Evolutionary conservation across 179 eudicot genomes (phyloP).

Genomic region (Silene noctiflora): DNA sequence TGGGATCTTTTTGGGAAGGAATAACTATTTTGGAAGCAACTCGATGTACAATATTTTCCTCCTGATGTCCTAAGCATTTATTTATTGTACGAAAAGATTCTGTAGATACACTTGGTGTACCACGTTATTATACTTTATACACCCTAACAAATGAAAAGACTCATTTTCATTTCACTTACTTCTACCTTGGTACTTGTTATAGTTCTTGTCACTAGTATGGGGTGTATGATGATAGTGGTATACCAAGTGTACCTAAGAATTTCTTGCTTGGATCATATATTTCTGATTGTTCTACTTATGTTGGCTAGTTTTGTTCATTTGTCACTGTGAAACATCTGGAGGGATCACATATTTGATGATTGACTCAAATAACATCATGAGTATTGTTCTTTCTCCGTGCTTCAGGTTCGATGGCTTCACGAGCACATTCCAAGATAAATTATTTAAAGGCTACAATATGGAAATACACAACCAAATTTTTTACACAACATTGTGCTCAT

Average conservation of each 20-base stretch:
- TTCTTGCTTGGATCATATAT: background rate
- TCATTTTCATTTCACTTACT: background rate
- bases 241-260: background rate
- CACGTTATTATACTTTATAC: too few relatives aligned
- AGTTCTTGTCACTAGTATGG: background rate
- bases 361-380: background rate
- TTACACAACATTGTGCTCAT: constrained; percentile 93
- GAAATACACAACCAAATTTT: constrained; percentile 95
- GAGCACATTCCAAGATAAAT: constrained; percentile 98
- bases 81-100: too few relatives aligned
- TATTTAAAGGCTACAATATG: constrained; percentile 96
- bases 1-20: background rate
- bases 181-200: too few relatives aligned
- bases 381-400: constrained; percentile 10
- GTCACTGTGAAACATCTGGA: background rate
- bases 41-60: background rate
- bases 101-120: background rate
- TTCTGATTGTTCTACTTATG: background rate
- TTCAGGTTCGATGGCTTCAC: constrained; percentile 95
- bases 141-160: background rate
- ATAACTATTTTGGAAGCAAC: background rate
- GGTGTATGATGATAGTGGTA: background rate
- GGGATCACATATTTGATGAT: background rate
- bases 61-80: too few relatives aligned
- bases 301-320: background rate